Evolutionary conservation across 1,284 basidiomycete genomes (phyloP), one percentile per base, ranked within the genome.

Genomic region (Calocybe gambosa): DNA sequence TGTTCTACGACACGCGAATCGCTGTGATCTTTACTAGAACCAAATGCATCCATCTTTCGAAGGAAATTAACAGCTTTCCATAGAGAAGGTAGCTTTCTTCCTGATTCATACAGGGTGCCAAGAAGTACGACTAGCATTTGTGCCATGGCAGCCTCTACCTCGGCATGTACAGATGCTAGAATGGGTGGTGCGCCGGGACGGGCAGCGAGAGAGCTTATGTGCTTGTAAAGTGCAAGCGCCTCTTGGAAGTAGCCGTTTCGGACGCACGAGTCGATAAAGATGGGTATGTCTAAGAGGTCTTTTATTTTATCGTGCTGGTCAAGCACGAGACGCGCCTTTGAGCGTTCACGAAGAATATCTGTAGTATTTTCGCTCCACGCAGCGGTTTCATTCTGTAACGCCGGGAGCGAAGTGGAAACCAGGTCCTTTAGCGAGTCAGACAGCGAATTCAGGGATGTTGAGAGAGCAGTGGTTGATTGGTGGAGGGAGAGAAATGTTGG

Each of bases 221-320:
- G 88, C 5, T 77, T 70, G 1, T 84, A 73, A 8, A 95, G 77
- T 41, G 92, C 85, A 49, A 97, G 77, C 0, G 92, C 93, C 62
- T 97, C 94, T 42, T 83, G 75, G 66, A 93, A 95, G 65, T 90
- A 87, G 5, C 90, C 90, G 58, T 92, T 93, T 19, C 91, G 78
- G 10, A 95, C 86, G 57, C 92, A 96, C 0, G 92, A 91, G 59
- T 94, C 89, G 56, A 95, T 88, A 20, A 97, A 76, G 41, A 87
- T 71, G 4, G 93, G 93, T 41, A 95, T 80, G 56, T 95, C 92
- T 50, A 97, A 80, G 25, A 96, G 69, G 61, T 96, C 93, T 54
- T 88, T 78, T 46, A 97, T 79, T 63, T 92, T 92, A 61, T 93
- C 90, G 61, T 92, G 86, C 57, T 94, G 87, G 55, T 94, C 90